Evolutionary conservation across 768 basidiomycete species (phyloP), one percentile per base, ranked within the genome.

Genomic region (Fomitopsis serialis): DNA sequence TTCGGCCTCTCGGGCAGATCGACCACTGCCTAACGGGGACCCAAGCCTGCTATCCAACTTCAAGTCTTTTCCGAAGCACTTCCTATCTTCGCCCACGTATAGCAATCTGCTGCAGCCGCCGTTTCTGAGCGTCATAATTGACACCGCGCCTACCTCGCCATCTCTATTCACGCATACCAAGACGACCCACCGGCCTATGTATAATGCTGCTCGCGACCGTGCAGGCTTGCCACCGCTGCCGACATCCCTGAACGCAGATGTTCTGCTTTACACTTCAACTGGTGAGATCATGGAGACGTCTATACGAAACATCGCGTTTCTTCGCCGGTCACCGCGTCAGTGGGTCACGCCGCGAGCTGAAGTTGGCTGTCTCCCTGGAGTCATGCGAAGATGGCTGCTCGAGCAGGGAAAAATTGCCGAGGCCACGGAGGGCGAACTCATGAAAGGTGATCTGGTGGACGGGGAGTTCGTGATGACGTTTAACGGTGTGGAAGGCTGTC

Each of bases 401-500:
- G 80, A 83, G 54, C 74, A 81, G 40, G 75, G 72, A 21, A 73
- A 74, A 5, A 75, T 90, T 35, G 61, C 68, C 8, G 85, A 87
- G 63, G 81, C 77, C 27, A 65, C 63, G 19, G 68, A 72, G 11
- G 67, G 70, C 19, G 63, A 69, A 19, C 56, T 89, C 50, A 74
- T 64, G 12, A 72, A 68, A 55, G 69, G 73, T 22, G 67, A 62
- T 44, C 66, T 88, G 23, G 58, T 65, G 44, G 63, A 74, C 13
- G 80, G 81, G n/a, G 87, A 89, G 58, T 78, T 71, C 71, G 79
- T 87, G 1, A 72, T 92, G 35, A 68, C 88, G 34, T 87, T 83
- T 63, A 92, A 92, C 61, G 84, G 82, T 8, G 81, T 88, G 4
- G 76, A 76, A 57, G 89, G 88, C 25, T 88, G 87, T 66, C 74